Percentiles rank a stretch among this genome's conserved stretches.
Evolutionary conservation across 116 monocot genomes (phyloP).

Genomic region (Dioscorea cayenensis): DNA sequence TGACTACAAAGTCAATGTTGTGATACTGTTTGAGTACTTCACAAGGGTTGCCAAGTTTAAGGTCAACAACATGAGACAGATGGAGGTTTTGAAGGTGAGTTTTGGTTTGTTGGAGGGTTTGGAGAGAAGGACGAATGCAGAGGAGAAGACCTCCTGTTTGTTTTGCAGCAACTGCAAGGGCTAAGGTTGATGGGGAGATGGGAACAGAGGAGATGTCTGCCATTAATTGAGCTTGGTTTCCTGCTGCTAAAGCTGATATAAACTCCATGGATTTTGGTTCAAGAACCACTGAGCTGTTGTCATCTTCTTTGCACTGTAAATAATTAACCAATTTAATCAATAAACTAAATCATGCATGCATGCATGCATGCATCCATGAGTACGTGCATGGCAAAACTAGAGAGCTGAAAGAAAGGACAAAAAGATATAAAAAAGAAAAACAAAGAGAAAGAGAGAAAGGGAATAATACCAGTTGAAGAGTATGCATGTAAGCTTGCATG

Average conservation of each 20-base stretch:
- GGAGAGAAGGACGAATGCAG: slow-evolving; percentile 7
- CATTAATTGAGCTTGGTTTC: slow-evolving; percentile 17
- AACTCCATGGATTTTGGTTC: slow-evolving; percentile 29
- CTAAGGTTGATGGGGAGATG: slow-evolving; percentile 3
- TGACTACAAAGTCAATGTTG: slow-evolving; percentile 23
- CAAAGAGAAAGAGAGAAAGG: neutral
- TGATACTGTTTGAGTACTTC: slow-evolving; percentile 7
- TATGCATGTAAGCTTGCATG: slow-evolving; percentile 29
- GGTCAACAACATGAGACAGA: slow-evolving; percentile 5
- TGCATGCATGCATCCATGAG: too few relatives aligned
- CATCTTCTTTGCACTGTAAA: slow-evolving; percentile 18
- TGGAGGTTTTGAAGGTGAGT: neutral
- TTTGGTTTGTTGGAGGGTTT: neutral
- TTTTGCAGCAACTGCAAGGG: slow-evolving; percentile 20
- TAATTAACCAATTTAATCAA: neutral
- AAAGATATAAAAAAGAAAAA: neutral
- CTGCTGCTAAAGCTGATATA: slow-evolving; percentile 34
- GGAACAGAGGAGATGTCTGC: slow-evolving; percentile 1
- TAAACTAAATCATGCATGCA: too few relatives aligned
- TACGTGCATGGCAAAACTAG: too few relatives aligned
- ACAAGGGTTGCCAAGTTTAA: slow-evolving; percentile 1
- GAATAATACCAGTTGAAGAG: slow-evolving; percentile 26
- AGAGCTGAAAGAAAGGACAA: too few relatives aligned
- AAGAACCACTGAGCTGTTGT: neutral
- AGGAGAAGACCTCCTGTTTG: slow-evolving; percentile 21